These are phyloP conservation scores for Gossypium herbaceum DNA, from an alignment of 345 rosid genomes.

Conservation along the genomic window DNA sequence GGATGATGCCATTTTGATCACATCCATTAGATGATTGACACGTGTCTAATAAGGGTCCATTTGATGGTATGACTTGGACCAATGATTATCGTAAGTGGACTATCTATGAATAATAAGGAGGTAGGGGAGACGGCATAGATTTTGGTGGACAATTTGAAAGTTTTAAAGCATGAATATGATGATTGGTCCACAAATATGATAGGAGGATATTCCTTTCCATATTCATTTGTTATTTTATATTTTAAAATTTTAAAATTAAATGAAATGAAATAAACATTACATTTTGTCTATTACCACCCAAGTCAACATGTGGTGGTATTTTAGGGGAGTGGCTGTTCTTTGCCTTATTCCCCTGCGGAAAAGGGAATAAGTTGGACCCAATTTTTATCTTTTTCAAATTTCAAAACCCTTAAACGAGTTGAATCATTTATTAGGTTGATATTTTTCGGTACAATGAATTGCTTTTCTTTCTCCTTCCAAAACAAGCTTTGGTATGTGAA, in stretches of 20 bases:
- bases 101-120: neutral
- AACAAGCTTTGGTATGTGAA: no score
- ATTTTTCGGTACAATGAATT: neutral
- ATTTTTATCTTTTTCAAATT: neutral
- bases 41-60: conserved; percentile 5
- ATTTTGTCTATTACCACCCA: no score
- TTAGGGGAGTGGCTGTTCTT: neutral
- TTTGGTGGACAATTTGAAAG: neutral
- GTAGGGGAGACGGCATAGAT: neutral
- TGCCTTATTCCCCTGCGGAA: neutral
- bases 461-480: no score
- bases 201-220: neutral
- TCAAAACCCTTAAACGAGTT: neutral
- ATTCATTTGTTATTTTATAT: no score
- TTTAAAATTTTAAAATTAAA: no score
- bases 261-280: no score
- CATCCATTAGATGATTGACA: conserved; percentile 16
- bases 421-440: neutral
- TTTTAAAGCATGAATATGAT: neutral
- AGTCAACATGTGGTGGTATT: no score
- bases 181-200: conserved; percentile 15
- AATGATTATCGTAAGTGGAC: neutral
- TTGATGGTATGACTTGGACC: no score
- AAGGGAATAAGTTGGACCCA: neutral
- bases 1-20: neutral